phyloP scores from a whole-genome alignment of 176 grass and related monocot genomes.

The Carex scoparia region DNA sequence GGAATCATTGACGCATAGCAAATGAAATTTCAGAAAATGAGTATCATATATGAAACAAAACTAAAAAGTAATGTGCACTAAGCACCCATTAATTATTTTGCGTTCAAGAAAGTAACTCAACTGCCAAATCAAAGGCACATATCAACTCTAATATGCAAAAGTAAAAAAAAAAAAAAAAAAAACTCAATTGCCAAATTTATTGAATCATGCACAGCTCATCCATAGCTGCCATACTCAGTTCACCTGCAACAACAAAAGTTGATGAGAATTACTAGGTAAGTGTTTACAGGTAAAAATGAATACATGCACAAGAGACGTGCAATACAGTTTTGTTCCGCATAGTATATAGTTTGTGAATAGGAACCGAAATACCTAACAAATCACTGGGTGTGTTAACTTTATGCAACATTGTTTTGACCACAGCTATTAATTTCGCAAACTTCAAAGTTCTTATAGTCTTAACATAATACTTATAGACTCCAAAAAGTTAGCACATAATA shows the following conservation, averaged over 20 bases:
- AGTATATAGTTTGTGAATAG: background rate
- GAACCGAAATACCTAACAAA: background rate
- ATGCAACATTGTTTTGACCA: background rate
- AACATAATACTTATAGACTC: background rate
- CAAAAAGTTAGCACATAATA: background rate
- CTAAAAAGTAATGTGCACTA: conserved; percentile 9
- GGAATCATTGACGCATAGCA: background rate
- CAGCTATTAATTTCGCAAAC: background rate
- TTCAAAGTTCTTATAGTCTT: background rate
- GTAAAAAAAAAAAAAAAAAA: background rate
- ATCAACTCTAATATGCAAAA: background rate
- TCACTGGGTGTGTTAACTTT: background rate
- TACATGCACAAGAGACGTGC: background rate
- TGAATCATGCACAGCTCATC: background rate
- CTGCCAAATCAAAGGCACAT: conserved; percentile 1
- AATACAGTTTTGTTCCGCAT: background rate
- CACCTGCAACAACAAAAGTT: conserved; percentile 2
- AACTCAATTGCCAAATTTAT: conserved; percentile 14
- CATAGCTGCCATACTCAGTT: background rate
- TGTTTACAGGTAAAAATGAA: background rate
- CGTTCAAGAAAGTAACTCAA: conserved; percentile 8
- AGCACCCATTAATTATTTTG: conserved; percentile 19
- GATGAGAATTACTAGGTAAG: background rate
- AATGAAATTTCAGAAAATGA: conserved; percentile 27
- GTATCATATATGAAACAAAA: conserved; percentile 18